These are phyloP conservation scores for Flueggea neowawraea DNA, from an alignment of 441 rosid genomes.

Conservation along the genomic window DNA sequence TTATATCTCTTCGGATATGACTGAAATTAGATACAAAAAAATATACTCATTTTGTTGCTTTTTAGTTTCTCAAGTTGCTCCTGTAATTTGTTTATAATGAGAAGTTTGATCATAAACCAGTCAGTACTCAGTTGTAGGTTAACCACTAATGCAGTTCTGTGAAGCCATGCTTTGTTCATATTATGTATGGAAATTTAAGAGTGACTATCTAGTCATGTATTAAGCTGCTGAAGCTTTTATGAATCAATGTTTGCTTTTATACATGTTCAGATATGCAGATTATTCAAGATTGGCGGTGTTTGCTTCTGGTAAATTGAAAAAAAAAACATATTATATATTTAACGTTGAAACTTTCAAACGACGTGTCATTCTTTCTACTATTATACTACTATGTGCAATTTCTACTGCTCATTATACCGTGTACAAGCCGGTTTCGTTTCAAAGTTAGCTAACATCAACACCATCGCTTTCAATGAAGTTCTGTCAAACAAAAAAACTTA, in stretches of 20 bases:
- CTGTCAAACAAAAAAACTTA: no score
- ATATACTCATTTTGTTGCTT: constrained; percentile 6
- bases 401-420: no score
- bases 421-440: no score
- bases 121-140: constrained; percentile 21
- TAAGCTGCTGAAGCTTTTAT: no score
- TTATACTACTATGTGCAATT: no score
- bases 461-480: background rate
- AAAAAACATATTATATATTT: background rate
- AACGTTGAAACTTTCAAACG: no score
- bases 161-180: constrained; percentile 5
- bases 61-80: constrained; percentile 13
- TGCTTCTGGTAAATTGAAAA: background rate
- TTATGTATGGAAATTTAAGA: background rate
- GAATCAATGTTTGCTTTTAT: no score
- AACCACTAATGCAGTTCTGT: constrained; percentile 20
- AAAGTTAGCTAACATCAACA: background rate
- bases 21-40: constrained; percentile 7
- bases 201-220: no score
- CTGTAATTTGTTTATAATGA: constrained; percentile 31
- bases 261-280: no score
- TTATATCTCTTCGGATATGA: constrained; percentile 8
- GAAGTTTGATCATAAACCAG: constrained; percentile 14
- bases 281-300: background rate
- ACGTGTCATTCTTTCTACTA: background rate